Evolutionary conservation across 306 rosid species (phyloP).

Genomic region (Cotoneaster glaucophyllus): DNA sequence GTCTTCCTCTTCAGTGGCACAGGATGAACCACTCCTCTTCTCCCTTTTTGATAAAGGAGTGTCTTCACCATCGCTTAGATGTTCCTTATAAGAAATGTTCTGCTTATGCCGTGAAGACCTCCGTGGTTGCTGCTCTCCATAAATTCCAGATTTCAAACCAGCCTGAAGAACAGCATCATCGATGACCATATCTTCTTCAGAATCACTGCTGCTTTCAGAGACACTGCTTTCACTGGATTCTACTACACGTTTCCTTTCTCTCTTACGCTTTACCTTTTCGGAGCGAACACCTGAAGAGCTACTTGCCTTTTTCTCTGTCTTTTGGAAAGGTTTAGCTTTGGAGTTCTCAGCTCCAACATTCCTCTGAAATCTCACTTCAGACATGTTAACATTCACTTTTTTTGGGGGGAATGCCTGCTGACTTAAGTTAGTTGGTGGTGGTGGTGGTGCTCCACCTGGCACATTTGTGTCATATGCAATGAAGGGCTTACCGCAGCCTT

Average conservation of each 20-base stretch:
- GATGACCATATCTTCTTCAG: constrained; percentile 40
- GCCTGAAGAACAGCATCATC: constrained; percentile 30
- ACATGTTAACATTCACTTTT: constrained; percentile 35
- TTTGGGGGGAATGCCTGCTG: constrained; percentile 39
- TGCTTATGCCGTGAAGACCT: constrained; percentile 72
- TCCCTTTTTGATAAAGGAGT: constrained; percentile 24
- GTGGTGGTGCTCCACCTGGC: constrained; percentile 24
- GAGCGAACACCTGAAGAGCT: constrained; percentile 17
- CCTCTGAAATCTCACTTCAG: constrained; percentile 31
- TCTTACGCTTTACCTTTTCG: constrained; percentile 42
- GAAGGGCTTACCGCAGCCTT: constrained; percentile 48
- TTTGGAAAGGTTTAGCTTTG: constrained; percentile 21
- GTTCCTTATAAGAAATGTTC: constrained; percentile 65
- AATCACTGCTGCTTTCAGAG: constrained; percentile 41
- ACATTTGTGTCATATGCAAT: constrained; percentile 49
- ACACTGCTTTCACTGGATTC: constrained; percentile 62
- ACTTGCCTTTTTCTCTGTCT: constrained; percentile 22
- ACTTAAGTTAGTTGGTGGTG: constrained; percentile 30
- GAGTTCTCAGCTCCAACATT: constrained; percentile 26
- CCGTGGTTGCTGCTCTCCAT: constrained; percentile 42
- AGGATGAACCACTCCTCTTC: constrained; percentile 38
- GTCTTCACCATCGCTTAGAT: constrained; percentile 47
- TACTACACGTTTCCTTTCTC: constrained; percentile 38
- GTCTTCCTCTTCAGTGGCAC: constrained; percentile 13
- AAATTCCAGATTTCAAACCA: constrained; percentile 21